Evolutionary conservation across 2,329 filamentous ascomycete genomes (phyloP).

Genomic region (Hyphodiscus sp.): DNA sequence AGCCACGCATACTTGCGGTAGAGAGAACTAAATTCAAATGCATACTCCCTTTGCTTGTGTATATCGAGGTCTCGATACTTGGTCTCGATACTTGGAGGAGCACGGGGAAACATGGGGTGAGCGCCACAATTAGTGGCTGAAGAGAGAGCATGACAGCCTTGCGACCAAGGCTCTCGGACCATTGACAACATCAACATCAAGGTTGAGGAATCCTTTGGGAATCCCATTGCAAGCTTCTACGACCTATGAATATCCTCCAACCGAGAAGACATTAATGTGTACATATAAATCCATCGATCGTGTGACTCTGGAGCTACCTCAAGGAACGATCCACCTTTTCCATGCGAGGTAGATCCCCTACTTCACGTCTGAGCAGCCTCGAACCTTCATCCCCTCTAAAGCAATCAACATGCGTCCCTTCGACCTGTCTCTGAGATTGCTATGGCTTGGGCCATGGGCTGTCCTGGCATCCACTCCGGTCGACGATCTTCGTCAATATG

Average conservation of each 20-base stretch:
- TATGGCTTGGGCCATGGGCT: slow-evolving; percentile 1
- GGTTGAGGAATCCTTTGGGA: not conserved
- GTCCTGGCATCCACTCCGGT: not conserved
- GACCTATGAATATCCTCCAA: not conserved
- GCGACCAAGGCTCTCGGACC: not conserved
- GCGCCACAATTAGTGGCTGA: too few relatives aligned
- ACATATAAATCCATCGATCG: not conserved
- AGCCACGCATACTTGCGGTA: too few relatives aligned
- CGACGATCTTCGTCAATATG: slow-evolving; percentile 8
- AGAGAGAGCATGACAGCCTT: not conserved
- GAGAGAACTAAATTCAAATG: too few relatives aligned
- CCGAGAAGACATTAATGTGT: not conserved
- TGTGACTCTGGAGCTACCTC: too few relatives aligned
- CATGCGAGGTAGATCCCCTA: not conserved
- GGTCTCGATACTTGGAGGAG: too few relatives aligned
- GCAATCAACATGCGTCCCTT: not conserved
- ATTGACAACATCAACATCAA: not conserved
- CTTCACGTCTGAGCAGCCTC: not conserved
- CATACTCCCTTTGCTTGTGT: too few relatives aligned
- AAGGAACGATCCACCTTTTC: too few relatives aligned
- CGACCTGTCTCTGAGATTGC: not conserved
- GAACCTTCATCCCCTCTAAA: not conserved
- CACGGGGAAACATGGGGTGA: too few relatives aligned
- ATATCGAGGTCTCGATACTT: too few relatives aligned
- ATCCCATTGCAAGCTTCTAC: not conserved